Evolutionary conservation across 768 basidiomycete genomes (phyloP), one percentile per base, ranked within the genome.

Genomic region (Baorangia bicolor): DNA sequence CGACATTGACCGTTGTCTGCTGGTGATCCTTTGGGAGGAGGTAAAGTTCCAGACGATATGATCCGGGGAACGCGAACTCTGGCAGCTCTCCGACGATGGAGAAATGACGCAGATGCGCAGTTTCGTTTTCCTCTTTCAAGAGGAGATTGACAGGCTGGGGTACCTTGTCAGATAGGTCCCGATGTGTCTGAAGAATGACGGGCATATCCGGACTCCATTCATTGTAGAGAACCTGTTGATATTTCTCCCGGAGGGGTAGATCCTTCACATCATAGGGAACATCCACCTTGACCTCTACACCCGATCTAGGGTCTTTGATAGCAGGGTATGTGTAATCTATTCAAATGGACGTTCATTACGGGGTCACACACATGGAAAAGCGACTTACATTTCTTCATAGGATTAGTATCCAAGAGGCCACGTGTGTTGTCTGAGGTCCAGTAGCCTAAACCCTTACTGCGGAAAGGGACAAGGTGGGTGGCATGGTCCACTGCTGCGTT

Each of bases 301-400:
- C 45, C 2, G 52, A 51, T 6, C 4, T n/a, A 20, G 47, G 38
- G 27, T 62, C 63, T 11, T 12, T 59, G 25, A 64, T 62, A 9
- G 51, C 23, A 27, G 63, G 63, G 28, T 64, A 64, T 12, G 63
- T 62, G 39, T 64, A 64, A 38, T 65, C 63, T 64, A 31, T 53
- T 12, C 21, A 14, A 44, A 31, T 7, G 3, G 12, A 20, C 2
- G 5, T 48, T 44, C 9, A 30, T 50, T 13, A 28, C 4, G 5
- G 5, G 11, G 7, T 42, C 11, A 6, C 14, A 4, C 20, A 4
- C 5, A 21, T 28, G 7, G 16, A n/a, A 16, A 42, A 38, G 38
- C 7, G 5, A 16, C 59, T 5, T 23, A 62, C 63, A 54, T 39
- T 62, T 64, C 4, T 53, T 28, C 1, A 11, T 21, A 10, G 21